Evolutionary conservation across 2,329 filamentous ascomycete genomes (phyloP), one percentile per base, ranked within the genome.

Genomic region (Aspergillus sp.): DNA sequence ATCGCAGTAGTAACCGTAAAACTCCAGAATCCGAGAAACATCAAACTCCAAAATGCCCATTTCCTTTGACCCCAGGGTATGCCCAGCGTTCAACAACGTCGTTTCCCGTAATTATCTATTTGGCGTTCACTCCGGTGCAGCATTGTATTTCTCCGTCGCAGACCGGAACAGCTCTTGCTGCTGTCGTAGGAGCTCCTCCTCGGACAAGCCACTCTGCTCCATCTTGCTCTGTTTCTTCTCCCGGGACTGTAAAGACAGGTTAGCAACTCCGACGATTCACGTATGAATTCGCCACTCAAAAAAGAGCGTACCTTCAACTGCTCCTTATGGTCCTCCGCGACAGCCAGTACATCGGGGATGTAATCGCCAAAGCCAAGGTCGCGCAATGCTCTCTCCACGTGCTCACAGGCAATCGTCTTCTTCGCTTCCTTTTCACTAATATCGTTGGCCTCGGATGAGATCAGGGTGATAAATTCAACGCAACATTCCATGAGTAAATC

Each of bases 361-460:
- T 97, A 98, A 58, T 95, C 89, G 7, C 83, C 79, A 66, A 97
- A 98, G 1, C 91, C 93, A 19, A 98, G 80, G 60, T 94, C 87
- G 59, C 91, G 86, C 38, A 98, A 78, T 0, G 93, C 93, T 63
- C 91, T 91, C 62, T 91, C 94, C 59, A 98, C 94, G 72, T 98
- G 93, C 61, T 98, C 93, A 67, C 88, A 94, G 8, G 91, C 91
- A 58, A 98, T 98, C 3, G 93, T 98, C 78, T 98, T 98, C 75
- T 98, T 98, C 43, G 90, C 88, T 63, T 98, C 93, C 69, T 95
- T 95, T 67, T 98, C 93, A 8, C 90, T 94, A 54, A 98, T 98
- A 61, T 98, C 93, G 69, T 98, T 98, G 52, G 93, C 93, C 73
- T 98, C 91, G 42, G 88, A 94, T n/a, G 90, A 96, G 58, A 98